Base-by-base conservation (phyloP, 352 stramenopile genomes). In the Globisporangium viniferum region DNA sequence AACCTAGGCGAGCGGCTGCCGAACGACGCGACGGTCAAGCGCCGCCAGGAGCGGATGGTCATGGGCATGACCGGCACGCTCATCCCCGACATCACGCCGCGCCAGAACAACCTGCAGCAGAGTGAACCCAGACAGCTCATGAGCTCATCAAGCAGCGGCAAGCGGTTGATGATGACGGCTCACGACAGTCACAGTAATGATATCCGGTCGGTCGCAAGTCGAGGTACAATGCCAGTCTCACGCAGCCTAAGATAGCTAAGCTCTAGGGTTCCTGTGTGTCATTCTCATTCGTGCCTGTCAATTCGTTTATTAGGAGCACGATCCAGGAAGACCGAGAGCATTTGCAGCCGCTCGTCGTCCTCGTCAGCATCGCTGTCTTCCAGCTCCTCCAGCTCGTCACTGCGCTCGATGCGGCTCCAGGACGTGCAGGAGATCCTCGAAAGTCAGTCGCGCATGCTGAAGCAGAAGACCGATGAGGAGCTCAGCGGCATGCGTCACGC, bases 41-140 rank as follows among this genome's bases (percentile, higher is more conserved):
- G 74, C 64, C 68, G 75, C 9, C 71, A 77, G 31, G 63, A 79
- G 24, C 72, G 79, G 6, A 78, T 84, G 72, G 67, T 75, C 58
- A 81, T 86, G 72, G 79, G 76, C 20, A 79, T 86, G 39, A 80
- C 79, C 0, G 79, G 79, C 39, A 78, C 79, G 22, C 68, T 86
- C 15, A 81, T 84, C 54, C 78, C 76, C 5, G 71, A 81, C 49
- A 59, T 82, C 46, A 86, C 76, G 33, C 76, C 79, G 1, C 75
- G 79, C 0, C 65, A 64, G 46, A 66, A 53, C 63, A 66, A 68
- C 31, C 54, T 62, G 22, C 39, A 57, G 2, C 7, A 67, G 8
- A 20, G 24, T 6, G 53, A 71, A 5, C 31, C 33, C 3, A 18
- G 29, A 20, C 33, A 59, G 0, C 20, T 76, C 7, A 0, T 46